Evolutionary conservation across 106 monocot species (phyloP).

Genomic region (Dioscorea zingiberensis): DNA sequence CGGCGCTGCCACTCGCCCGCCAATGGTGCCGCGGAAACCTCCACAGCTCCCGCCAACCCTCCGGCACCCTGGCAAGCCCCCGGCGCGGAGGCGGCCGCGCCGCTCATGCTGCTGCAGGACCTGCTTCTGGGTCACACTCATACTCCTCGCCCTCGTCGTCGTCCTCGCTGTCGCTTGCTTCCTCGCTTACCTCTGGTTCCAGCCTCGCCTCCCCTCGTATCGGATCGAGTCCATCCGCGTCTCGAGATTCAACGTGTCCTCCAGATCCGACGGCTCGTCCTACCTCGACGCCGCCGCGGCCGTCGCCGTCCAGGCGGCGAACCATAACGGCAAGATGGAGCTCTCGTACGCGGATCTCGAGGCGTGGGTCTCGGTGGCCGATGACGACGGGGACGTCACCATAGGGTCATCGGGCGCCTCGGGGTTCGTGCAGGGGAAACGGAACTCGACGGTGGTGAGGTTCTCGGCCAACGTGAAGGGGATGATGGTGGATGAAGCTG

Average conservation of each 20-base stretch:
- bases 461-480: slow-evolving; percentile 23
- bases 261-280: slow-evolving; percentile 31
- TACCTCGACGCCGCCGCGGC: slow-evolving; percentile 23
- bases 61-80: slow-evolving; percentile 26
- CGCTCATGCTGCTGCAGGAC: slow-evolving; percentile 19
- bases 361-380: slow-evolving; percentile 24
- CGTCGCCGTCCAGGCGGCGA: slow-evolving; percentile 25
- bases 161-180: slow-evolving; percentile 34
- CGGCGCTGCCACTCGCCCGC: not conserved
- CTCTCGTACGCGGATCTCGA: slow-evolving; percentile 29
- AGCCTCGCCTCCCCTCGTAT: slow-evolving; percentile 47
- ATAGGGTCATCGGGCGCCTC: slow-evolving; percentile 25
- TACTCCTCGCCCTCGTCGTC: slow-evolving; percentile 23
- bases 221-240: slow-evolving; percentile 29
- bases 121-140: slow-evolving; percentile 36
- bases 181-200: slow-evolving; percentile 53
- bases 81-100: slow-evolving; percentile 10
- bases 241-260: slow-evolving; percentile 18
- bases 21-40: slow-evolving; percentile 11
- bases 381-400: slow-evolving; percentile 43
- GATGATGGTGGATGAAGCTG: slow-evolving; percentile 45
- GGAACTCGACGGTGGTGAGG: slow-evolving; percentile 31
- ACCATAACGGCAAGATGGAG: slow-evolving; percentile 54
- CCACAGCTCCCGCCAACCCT: slow-evolving; percentile 38
- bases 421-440: slow-evolving; percentile 31